Conservation (phyloP, 208 protist genomes). For the Wallacemonas sp. region DNA sequence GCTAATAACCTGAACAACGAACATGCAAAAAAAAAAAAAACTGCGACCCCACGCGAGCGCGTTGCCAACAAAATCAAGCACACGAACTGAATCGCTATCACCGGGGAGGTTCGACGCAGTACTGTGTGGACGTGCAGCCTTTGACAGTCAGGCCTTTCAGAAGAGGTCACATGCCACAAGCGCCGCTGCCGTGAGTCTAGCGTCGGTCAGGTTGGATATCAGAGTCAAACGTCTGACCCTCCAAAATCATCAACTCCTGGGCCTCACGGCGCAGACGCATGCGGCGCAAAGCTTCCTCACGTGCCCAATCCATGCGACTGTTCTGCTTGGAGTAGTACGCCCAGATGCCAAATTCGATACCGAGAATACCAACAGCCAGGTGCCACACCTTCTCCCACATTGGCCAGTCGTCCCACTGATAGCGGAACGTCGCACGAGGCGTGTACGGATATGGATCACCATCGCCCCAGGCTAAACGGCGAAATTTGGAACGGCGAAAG, state of each 20-base stretch:
- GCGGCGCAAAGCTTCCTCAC: slow-evolving; percentile 85
- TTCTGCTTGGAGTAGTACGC: slow-evolving; percentile 86
- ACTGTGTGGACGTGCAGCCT: too few species aligned
- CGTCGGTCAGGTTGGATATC: slow-evolving; percentile 78
- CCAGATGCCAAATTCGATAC: slow-evolving; percentile 74
- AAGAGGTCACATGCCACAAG: too few species aligned
- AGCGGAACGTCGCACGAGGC: slow-evolving; percentile 85
- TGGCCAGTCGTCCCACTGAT: slow-evolving; percentile 91
- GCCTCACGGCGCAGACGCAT: slow-evolving; percentile 88
- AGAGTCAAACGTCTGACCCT: slow-evolving; percentile 74
- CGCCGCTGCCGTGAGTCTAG: too few species aligned
- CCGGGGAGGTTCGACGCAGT: too few species aligned
- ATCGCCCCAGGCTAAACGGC: slow-evolving; percentile 85
- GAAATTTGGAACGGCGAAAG: slow-evolving; percentile 85
- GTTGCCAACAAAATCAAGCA: too few species aligned
- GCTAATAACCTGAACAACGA: background rate
- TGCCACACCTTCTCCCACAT: slow-evolving; percentile 91
- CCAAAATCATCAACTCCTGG: slow-evolving; percentile 88
- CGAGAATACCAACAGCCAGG: slow-evolving; percentile 50
- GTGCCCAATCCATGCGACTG: slow-evolving; percentile 85
- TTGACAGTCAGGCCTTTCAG: too few species aligned
- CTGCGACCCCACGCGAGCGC: too few species aligned
- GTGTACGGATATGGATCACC: slow-evolving; percentile 90
- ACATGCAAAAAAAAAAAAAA: slow-evolving; percentile 12
- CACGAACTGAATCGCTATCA: too few species aligned